These are phyloP conservation scores for Auriscalpium vulgare DNA, from an alignment of 768 basidiomycete genomes.

Conservation along the genomic window DNA sequence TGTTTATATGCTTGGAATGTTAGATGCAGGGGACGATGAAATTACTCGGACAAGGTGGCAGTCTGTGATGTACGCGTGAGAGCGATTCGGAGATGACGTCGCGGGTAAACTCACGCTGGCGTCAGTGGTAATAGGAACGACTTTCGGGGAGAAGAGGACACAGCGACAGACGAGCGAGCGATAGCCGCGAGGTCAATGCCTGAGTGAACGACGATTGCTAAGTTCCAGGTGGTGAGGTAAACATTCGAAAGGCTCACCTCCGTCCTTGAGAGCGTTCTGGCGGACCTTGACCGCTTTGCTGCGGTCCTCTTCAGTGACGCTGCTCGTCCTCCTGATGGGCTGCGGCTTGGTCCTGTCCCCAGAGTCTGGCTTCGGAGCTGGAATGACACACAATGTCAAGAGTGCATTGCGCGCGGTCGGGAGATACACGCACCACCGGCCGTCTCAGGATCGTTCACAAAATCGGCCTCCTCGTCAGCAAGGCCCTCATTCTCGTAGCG, in stretches of 20 bases:
- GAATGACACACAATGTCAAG: background rate
- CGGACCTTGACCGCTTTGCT: slow-evolving; percentile 59
- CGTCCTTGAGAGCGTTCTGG: slow-evolving; percentile 62
- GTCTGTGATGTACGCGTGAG: too few relatives aligned
- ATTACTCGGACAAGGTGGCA: too few relatives aligned
- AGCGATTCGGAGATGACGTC: too few relatives aligned
- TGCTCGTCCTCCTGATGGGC: slow-evolving; percentile 25
- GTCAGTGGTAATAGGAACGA: background rate
- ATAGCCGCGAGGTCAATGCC: slow-evolving; percentile 65
- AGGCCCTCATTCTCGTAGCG: slow-evolving; percentile 47
- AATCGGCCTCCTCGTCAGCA: slow-evolving; percentile 47
- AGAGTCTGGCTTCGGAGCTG: background rate
- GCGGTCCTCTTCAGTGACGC: slow-evolving; percentile 56
- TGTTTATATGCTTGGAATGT: too few relatives aligned
- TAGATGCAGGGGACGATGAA: too few relatives aligned
- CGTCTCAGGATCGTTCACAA: slow-evolving; percentile 26
- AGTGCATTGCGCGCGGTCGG: slow-evolving; percentile 8
- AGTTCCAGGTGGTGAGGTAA: background rate
- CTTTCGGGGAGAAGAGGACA: slow-evolving; percentile 44
- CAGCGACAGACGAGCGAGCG: slow-evolving; percentile 74
- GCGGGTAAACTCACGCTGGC: slow-evolving; percentile 3
- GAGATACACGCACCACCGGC: slow-evolving; percentile 6
- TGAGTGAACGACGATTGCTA: slow-evolving; percentile 3
- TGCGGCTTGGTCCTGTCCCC: background rate
- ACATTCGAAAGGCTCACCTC: slow-evolving; percentile 23